Base-by-base conservation (phyloP, 2,329 filamentous ascomycete genomes). In the Aureobasidium sp. region DNA sequence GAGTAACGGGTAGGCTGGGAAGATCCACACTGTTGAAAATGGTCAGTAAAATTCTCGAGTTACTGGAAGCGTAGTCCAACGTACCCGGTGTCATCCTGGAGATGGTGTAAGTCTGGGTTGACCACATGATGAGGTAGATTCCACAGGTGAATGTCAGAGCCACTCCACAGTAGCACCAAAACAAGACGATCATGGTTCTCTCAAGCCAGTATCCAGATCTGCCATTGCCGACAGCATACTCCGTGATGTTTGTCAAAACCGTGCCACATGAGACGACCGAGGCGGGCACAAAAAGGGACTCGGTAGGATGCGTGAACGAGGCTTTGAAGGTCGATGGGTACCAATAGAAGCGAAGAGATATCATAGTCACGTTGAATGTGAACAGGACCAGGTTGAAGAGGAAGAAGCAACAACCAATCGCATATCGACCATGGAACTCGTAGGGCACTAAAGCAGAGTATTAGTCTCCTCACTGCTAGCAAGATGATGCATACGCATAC, bases 1-100 rank as follows among this genome's bases (percentile, higher is more conserved):
- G 3, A 95, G 81, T 27, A 94, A 79, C 0, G 90, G 89, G 66
- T 95, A 95, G 0, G 88, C 89, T 0, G 90, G 90, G 66, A 94
- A 94, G 60, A 93, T 91, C 90, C 90, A 94, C 21, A 91, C 85
- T 0, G 90, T 90, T 25, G 3, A 5, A 9, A 15, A 27, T 21
- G n/a, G 25, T 54, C 8, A 54, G 52, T 16, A 44, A 30, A 6
- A 16, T 11, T n/a, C 27, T 32, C 7, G 4, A 15, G 5, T 15
- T n/a, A 3, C 2, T n/a, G 9, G 25, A 15, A 6, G 2, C 9
- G 13, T 37, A 3, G 10, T 27, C 4, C 13, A 5, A 52, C 34
- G 4, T 16, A 52, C 49, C 49, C 39, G 53, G 53, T 0, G 90
- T 94, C 90, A 95, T 94, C 59, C 86, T 86, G 37, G 89, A 87